Evolutionary conservation across 305 asterid species (phyloP).

Genomic region (Plantago coronopus): DNA sequence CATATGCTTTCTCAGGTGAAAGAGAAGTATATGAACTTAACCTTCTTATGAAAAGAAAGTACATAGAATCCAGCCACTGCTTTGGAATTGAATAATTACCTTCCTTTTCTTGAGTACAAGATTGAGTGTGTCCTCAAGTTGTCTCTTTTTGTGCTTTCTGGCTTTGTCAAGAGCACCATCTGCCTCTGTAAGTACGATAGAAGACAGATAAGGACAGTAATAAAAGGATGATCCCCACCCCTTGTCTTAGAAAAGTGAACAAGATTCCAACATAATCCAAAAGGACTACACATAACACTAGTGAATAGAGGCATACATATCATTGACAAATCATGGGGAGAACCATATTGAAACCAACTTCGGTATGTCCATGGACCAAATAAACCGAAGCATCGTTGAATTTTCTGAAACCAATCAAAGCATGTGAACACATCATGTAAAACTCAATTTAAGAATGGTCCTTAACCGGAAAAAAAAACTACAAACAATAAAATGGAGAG

Average conservation of each 20-base stretch:
- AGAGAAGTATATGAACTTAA: no score
- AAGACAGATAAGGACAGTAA: conserved; percentile 12
- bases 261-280: background rate
- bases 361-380: conserved; percentile 1
- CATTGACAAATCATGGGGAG: conserved; percentile 2
- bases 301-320: background rate
- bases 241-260: background rate
- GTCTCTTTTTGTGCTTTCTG: conserved; percentile 97
- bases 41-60: background rate
- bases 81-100: conserved; percentile 38
- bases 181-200: conserved; percentile 63
- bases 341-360: conserved; percentile 6
- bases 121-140: conserved; percentile 94
- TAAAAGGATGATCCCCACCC: conserved; percentile 13
- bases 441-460: background rate
- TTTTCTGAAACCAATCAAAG: background rate
- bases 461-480: background rate
- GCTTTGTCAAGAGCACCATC: conserved; percentile 99
- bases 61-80: background rate
- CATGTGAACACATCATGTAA: background rate
- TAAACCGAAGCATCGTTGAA: background rate
- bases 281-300: background rate
- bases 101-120: conserved; percentile 89
- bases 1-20: no score
- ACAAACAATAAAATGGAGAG: background rate